Conservation (phyloP, 768 basidiomycete species). For the Amanita molliuscula region DNA sequence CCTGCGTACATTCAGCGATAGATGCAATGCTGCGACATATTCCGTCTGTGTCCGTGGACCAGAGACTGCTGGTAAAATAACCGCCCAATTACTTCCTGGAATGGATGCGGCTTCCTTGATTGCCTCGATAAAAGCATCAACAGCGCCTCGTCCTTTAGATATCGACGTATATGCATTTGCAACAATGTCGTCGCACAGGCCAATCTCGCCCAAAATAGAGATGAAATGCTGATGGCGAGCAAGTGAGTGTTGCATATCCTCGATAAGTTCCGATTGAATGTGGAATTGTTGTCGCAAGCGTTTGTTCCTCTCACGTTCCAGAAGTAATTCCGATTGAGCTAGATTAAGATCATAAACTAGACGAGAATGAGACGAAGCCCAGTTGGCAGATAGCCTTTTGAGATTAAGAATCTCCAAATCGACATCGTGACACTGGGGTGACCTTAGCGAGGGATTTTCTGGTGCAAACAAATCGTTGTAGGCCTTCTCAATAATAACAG, state of each 20-base stretch:
- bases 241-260: background rate
- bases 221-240: background rate
- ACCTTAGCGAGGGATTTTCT: conserved; percentile 1
- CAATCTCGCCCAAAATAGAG: background rate
- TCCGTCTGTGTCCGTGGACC: conserved; percentile 27
- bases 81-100: conserved; percentile 30
- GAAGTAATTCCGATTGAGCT: background rate
- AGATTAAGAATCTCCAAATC: conserved; percentile 3
- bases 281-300: background rate
- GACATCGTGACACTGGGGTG: background rate
- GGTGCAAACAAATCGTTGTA: conserved; percentile 2
- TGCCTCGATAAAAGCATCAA: conserved; percentile 31
- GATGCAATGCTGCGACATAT: conserved; percentile 34
- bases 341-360: conserved; percentile 2
- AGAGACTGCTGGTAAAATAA: conserved; percentile 24
- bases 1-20: conserved; percentile 32
- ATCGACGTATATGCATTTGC: background rate
- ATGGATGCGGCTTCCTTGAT: conserved; percentile 31
- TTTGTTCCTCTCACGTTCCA: background rate
- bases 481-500: conserved; percentile 2
- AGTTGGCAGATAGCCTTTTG: conserved; percentile 1
- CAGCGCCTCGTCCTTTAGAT: conserved; percentile 21
- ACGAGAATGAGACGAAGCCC: conserved; percentile 4
- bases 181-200: background rate
- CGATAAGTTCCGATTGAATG: background rate